Base-by-base conservation (phyloP, 1,284 basidiomycete species). In the Trichosporon inkin region DNA sequence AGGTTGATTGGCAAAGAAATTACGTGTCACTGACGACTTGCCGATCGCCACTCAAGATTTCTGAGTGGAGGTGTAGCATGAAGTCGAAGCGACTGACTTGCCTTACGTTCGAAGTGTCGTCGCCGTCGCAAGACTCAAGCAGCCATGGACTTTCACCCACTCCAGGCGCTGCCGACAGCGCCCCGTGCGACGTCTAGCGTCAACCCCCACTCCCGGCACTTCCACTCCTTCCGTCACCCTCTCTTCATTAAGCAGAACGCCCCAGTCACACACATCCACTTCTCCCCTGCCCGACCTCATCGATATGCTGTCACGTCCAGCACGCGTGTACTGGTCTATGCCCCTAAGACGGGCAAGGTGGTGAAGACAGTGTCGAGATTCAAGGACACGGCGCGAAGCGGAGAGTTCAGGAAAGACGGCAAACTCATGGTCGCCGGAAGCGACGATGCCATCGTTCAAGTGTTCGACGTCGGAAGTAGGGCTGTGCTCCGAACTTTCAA, bases 351-450 rank as follows among this genome's bases (percentile, higher is more conserved):
- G 8, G 91, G 94, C 76, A 92, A 94, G 76, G 87, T 97, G 40
- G 89, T 88, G 16, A 99, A 99, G 81, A 96, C 92, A 0, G 93
- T 99, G 62, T 89, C 92, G 28, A 82, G 96, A 35, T 99, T 99
- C 81, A 96, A 96, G 77, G 95, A 98, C 72, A 88, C 95, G 34
- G 94, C 94, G 1, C 82, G 93, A 61, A 88, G 89, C 68, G 93
- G 88, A 13, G 84, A 85, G 69, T 92, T 97, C 62, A 84, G 96
- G 57, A 84, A 84, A 55, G 96, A 99, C 77, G 96, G 95, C 24
- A 96, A 95, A 75, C 84, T 99, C 38, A 85, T 98, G 28, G 89
- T 97, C 0, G 95, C 94, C 0, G 95, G 92, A 58, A 92, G 97
- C 71, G 95, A 99, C 75, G 89, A 87, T 62, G 96, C 95, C 10